Base-by-base conservation (phyloP, 169 alveolate genomes). In the Neospora caninum region DNA sequence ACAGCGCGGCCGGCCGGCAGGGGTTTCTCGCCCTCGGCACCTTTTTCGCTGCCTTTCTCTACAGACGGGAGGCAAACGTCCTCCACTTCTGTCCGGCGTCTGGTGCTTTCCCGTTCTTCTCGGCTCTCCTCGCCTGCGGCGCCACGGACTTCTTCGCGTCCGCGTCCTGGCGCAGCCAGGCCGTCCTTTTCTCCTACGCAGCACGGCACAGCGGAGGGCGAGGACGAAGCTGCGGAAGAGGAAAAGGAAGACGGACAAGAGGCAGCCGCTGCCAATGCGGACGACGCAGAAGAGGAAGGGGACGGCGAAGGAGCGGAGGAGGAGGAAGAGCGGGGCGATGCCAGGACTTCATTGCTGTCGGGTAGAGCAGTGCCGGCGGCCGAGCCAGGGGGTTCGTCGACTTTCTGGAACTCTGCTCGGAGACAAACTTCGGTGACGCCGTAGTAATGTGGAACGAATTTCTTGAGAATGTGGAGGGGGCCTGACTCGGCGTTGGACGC, bases 401-500 rank as follows among this genome's bases (percentile, higher is more conserved):
- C 91, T 34, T 49, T 43, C 43, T 92, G 84, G 69, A 83, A 34
- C 38, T 86, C 73, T n/a, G 94, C 64, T 34, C 73, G 82, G n/a
- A 92, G 64, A 39, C 39, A 43, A 45, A 96, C 84, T 64, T 96
- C 97, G 7, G 96, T 91, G 43, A 92, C 96, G 22, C 97, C 97
- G 87, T 96, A 95, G 92, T 95, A 96, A 54, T 95, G 94, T 29
- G 97, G 97, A 45, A 96, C 94, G 70, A 96, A 96, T 86, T 96
- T 93, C 91, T 95, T 95, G 80, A 96, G 94, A 49, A 95, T 92
- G 53, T 95, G 97, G 67, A 96, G 92, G 20, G 97, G 97, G 34
- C 96, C 95, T 39, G 97, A 93, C 83, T 95, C 97, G 27, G 96
- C 93, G 80, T 45, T 64, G 39, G 95, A 94, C 49, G 96, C 93